Evolutionary conservation across 306 rosid genomes (phyloP).

Genomic region (Trichosanthes truncata): DNA sequence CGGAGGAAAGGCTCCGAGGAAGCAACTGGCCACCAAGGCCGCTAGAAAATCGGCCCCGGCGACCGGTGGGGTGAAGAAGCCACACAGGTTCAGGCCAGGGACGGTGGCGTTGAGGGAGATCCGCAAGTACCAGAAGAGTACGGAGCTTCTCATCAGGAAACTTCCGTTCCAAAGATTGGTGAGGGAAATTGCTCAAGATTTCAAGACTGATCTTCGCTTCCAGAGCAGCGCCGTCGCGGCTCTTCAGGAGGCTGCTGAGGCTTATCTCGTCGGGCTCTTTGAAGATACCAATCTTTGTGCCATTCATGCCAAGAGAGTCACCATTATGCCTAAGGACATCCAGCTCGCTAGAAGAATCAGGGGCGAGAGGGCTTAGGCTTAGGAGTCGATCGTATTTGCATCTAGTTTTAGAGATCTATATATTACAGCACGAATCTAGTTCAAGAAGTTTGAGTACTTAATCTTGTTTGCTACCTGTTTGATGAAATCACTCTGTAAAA

Average conservation of each 20-base stretch:
- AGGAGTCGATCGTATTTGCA: background rate
- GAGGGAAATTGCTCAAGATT: conserved; percentile 7
- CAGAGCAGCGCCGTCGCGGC: conserved; percentile 4
- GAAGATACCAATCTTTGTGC: conserved; percentile 7
- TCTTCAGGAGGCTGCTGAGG: conserved; percentile 3
- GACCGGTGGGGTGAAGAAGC: conserved; percentile 6
- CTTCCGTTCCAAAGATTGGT: background rate
- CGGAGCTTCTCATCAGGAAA: background rate
- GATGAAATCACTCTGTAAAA: background rate
- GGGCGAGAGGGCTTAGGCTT: conserved; percentile 11
- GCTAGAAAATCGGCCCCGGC: conserved; percentile 2
- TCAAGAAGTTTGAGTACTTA: background rate
- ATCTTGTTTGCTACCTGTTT: background rate
- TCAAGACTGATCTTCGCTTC: conserved; percentile 9
- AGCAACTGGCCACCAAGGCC: conserved; percentile 6
- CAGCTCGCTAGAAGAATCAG: conserved; percentile 5
- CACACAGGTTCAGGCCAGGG: conserved; percentile 4
- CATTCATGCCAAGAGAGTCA: conserved; percentile 1
- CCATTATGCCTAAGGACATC: conserved; percentile 7
- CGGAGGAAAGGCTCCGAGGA: conserved; percentile 7
- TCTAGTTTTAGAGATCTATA: background rate
- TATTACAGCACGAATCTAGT: background rate
- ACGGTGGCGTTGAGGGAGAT: conserved; percentile 1
- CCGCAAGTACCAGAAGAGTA: background rate
- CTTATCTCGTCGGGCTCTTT: conserved; percentile 1